Evolutionary conservation across 2,329 filamentous ascomycete genomes (phyloP).

Genomic region (Penicillium freii): DNA sequence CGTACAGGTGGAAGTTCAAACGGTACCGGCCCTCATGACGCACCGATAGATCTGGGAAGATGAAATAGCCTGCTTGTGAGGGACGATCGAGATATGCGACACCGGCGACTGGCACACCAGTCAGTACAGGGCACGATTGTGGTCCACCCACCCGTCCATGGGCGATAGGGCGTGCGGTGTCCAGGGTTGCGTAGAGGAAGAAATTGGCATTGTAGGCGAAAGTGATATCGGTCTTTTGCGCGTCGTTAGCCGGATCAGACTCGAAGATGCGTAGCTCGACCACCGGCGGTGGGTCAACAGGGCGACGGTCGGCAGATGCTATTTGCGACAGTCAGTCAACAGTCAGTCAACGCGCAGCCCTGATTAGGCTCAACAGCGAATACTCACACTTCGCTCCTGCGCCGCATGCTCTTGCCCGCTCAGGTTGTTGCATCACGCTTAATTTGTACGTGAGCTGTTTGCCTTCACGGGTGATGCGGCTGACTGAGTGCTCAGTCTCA

Average conservation of each 20-base stretch:
- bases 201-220: slow-evolving; percentile 95
- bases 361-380: not conserved
- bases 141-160: slow-evolving; percentile 70
- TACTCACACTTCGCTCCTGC: slow-evolving; percentile 87
- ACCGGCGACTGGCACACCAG: slow-evolving; percentile 89
- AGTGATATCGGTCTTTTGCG: slow-evolving; percentile 68
- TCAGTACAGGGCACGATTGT: slow-evolving; percentile 77
- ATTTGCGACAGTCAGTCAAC: slow-evolving; percentile 6
- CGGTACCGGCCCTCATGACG: slow-evolving; percentile 91
- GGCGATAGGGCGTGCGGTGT: slow-evolving; percentile 78
- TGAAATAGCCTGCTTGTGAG: slow-evolving; percentile 78
- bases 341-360: not conserved
- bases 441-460: slow-evolving; percentile 77
- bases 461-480: slow-evolving; percentile 68
- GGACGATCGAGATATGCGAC: slow-evolving; percentile 95
- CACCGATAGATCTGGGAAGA: slow-evolving; percentile 95
- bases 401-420: slow-evolving; percentile 90
- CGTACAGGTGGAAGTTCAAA: slow-evolving; percentile 89
- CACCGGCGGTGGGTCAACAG: slow-evolving; percentile 91
- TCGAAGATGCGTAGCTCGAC: slow-evolving; percentile 87
- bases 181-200: slow-evolving; percentile 91
- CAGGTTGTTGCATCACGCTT: slow-evolving; percentile 87
- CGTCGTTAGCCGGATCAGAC: slow-evolving; percentile 53
- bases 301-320: slow-evolving; percentile 84
- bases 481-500: slow-evolving; percentile 54